A percentile compares a stretch with the other conserved stretches of the same genome.
phyloP scores from a whole-genome alignment of 2,329 filamentous ascomycete genomes.

The Scortechinia acanthostroma region DNA sequence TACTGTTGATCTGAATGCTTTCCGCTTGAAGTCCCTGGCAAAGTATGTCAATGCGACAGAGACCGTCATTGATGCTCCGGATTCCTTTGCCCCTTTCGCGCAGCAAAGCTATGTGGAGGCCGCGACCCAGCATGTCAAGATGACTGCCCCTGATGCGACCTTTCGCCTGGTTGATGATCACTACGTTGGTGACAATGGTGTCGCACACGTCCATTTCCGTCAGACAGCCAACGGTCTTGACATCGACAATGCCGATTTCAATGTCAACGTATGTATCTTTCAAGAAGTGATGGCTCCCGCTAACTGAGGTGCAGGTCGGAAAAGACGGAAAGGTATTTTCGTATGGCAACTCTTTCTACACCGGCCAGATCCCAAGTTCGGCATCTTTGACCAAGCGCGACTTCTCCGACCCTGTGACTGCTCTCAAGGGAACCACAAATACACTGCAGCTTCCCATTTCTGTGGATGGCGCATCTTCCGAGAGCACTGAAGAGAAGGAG shows the following conservation, averaged over 20 bases:
- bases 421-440: constrained; percentile 28
- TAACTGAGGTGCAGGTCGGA: constrained; percentile 27
- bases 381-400: constrained; percentile 28
- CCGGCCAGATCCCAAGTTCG: constrained; percentile 29
- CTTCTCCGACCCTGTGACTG: constrained; percentile 30
- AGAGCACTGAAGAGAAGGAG: constrained; percentile 23
- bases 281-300: neutral
- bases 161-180: constrained; percentile 44
- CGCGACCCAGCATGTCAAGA: neutral
- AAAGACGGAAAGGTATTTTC: constrained; percentile 47
- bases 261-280: constrained; percentile 42
- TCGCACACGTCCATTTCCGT: constrained; percentile 50
- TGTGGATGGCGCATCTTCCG: constrained; percentile 26
- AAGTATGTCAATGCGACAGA: too few species aligned
- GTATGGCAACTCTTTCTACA: constrained; percentile 39
- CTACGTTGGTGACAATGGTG: constrained; percentile 44
- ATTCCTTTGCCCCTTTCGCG: too few species aligned
- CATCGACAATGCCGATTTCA: constrained; percentile 53
- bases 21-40: too few species aligned
- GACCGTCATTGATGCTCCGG: too few species aligned
- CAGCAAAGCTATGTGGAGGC: too few species aligned
- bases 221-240: constrained; percentile 49
- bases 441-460: constrained; percentile 29
- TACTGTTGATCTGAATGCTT: too few species aligned
- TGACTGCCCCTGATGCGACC: constrained; percentile 18